Evolutionary conservation across 1,139 yeast genomes (phyloP).

Genomic region (Yamadazyma diospyri): DNA sequence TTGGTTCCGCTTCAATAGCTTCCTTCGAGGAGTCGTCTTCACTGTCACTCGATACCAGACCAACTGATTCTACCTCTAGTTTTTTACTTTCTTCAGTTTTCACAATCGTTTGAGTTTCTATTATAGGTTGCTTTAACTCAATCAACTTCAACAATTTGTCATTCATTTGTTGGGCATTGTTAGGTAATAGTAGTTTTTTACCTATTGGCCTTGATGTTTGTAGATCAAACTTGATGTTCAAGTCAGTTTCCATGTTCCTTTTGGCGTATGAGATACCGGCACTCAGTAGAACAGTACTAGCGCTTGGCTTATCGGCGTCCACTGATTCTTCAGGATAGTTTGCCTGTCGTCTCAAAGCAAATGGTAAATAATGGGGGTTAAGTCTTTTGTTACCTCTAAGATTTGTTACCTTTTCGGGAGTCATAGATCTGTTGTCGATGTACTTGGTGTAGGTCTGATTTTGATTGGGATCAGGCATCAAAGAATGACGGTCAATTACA

Average conservation of each 20-base stretch:
- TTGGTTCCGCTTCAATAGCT: background rate
- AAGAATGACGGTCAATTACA: no score
- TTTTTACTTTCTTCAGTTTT: no score
- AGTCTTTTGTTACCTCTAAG: conserved; percentile 18
- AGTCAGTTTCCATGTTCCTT: conserved; percentile 36
- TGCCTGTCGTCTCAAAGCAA: conserved; percentile 20
- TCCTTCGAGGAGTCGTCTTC: conserved; percentile 7
- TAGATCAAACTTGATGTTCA: conserved; percentile 36
- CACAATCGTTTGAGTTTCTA: conserved; percentile 4
- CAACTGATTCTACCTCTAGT: conserved; percentile 4
- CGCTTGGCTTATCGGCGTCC: conserved; percentile 14
- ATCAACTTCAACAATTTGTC: conserved; percentile 15
- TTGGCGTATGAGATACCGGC: conserved; percentile 35
- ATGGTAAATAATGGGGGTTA: conserved; percentile 39
- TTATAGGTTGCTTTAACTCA: background rate
- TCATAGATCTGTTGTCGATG: background rate
- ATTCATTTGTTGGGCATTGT: conserved; percentile 27
- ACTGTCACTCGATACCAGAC: conserved; percentile 7
- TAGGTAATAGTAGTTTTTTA: conserved; percentile 24
- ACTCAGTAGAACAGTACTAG: conserved; percentile 15
- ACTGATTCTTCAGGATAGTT: conserved; percentile 19
- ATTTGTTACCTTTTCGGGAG: conserved; percentile 3
- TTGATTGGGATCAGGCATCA: no score
- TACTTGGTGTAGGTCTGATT: no score
- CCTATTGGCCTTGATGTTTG: conserved; percentile 37